phyloP scores from a whole-genome alignment of 2,329 filamentous ascomycete genomes.

The Macroventuria anomochaeta region DNA sequence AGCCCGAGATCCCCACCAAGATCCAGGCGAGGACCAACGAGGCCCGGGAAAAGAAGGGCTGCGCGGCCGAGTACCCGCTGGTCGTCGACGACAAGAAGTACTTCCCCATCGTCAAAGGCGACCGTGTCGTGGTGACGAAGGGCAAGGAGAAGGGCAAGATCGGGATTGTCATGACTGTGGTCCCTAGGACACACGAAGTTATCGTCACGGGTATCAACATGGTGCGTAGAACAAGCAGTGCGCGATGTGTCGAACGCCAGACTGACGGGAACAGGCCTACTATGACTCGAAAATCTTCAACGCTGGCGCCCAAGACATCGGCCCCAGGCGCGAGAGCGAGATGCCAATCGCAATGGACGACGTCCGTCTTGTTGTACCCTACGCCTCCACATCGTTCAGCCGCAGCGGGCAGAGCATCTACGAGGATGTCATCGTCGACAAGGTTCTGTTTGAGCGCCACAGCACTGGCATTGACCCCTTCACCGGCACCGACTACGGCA shows the following conservation, averaged over 20 bases:
- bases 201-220: conserved; percentile 50
- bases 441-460: conserved; percentile 40
- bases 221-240: conserved; percentile 30
- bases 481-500: conserved; percentile 37
- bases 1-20: conserved; percentile 49
- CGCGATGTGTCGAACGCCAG: not conserved
- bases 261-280: conserved; percentile 48
- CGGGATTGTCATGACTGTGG: conserved; percentile 69
- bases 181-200: conserved; percentile 42
- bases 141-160: conserved; percentile 86
- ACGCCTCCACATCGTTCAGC: conserved; percentile 60
- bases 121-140: conserved; percentile 81
- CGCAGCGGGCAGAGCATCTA: conserved; percentile 64
- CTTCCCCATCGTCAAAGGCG: conserved; percentile 59
- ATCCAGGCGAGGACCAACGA: conserved; percentile 36
- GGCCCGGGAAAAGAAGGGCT: conserved; percentile 26
- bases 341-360: conserved; percentile 70
- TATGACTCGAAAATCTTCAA: conserved; percentile 49
- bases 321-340: conserved; percentile 56
- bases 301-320: conserved; percentile 38
- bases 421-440: conserved; percentile 59
- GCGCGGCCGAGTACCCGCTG: conserved; percentile 34
- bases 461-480: conserved; percentile 42
- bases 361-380: conserved; percentile 81
- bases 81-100: conserved; percentile 39